Conservation (phyloP, 2,329 filamentous ascomycete genomes). For the Domatiomyces catenatus region DNA sequence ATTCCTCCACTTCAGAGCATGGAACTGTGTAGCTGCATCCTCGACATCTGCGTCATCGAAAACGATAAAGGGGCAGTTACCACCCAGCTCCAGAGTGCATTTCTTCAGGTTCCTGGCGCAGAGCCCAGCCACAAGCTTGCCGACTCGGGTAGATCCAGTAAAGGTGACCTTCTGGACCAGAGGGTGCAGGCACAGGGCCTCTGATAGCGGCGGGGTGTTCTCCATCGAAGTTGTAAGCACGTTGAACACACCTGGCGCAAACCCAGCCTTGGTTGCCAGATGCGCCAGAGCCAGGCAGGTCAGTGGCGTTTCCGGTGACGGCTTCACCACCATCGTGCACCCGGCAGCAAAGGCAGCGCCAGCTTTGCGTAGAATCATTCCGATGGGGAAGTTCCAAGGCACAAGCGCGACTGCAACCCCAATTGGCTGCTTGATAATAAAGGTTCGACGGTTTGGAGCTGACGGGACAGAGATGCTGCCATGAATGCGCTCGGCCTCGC, state of each 20-base stretch:
- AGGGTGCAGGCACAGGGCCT: slow-evolving; percentile 40
- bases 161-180: slow-evolving; percentile 47
- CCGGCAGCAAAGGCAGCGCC: slow-evolving; percentile 54
- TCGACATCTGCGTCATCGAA: slow-evolving; percentile 50
- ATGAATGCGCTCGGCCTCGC: slow-evolving; percentile 46
- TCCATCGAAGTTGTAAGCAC: slow-evolving; percentile 40
- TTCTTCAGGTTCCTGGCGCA: slow-evolving; percentile 49
- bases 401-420: slow-evolving; percentile 54
- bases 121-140: slow-evolving; percentile 45
- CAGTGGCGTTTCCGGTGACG: slow-evolving; percentile 52
- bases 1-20: slow-evolving; percentile 29
- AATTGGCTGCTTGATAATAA: slow-evolving; percentile 61
- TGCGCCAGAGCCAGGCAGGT: slow-evolving; percentile 38
- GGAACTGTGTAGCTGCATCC: slow-evolving; percentile 25
- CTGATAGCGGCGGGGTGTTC: slow-evolving; percentile 26
- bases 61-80: slow-evolving; percentile 50
- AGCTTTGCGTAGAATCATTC: slow-evolving; percentile 53
- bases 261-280: slow-evolving; percentile 40
- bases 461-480: slow-evolving; percentile 44
- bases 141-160: slow-evolving; percentile 45
- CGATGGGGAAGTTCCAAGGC: slow-evolving; percentile 59
- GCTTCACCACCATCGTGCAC: slow-evolving; percentile 60
- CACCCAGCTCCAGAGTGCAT: slow-evolving; percentile 47
- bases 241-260: slow-evolving; percentile 45
- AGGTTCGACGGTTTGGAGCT: slow-evolving; percentile 46